These are phyloP conservation scores for Pedinophyceae sp. DNA, from an alignment of 139 green algal species.

Conservation along the genomic window DNA sequence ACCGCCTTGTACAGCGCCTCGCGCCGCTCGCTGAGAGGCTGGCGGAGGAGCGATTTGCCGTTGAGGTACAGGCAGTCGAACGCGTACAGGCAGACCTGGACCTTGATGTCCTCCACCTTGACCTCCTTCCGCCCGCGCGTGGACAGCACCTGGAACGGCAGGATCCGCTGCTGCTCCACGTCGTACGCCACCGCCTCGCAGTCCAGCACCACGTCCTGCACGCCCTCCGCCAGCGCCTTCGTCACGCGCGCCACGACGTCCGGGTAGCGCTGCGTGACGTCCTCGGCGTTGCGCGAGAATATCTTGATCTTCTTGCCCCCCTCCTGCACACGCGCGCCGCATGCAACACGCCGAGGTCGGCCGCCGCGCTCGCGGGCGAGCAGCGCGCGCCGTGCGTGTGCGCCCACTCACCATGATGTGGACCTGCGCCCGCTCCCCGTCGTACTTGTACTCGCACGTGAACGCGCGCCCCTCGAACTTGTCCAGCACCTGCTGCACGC, in stretches of 20 bases:
- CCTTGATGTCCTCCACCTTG: slow-evolving; percentile 71
- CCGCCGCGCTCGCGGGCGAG: not conserved
- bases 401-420: too few relatives aligned
- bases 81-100: slow-evolving; percentile 69
- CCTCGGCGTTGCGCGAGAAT: slow-evolving; percentile 70
- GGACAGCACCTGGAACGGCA: slow-evolving; percentile 85
- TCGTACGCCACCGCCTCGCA: slow-evolving; percentile 84
- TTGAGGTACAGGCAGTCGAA: slow-evolving; percentile 98
- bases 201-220: slow-evolving; percentile 72
- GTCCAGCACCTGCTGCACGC: slow-evolving; percentile 75
- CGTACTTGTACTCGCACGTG: slow-evolving; percentile 98
- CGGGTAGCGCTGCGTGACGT: slow-evolving; percentile 86
- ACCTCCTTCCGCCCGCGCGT: slow-evolving; percentile 83
- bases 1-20: slow-evolving; percentile 53
- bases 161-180: slow-evolving; percentile 48
- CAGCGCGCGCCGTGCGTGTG: too few relatives aligned
- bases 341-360: slow-evolving; percentile 25
- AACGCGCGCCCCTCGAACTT: slow-evolving; percentile 76
- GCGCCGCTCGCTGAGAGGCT: slow-evolving; percentile 52
- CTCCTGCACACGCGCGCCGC: slow-evolving; percentile 37
- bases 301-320: slow-evolving; percentile 23
- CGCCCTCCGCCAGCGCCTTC: slow-evolving; percentile 25
- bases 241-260: slow-evolving; percentile 60
- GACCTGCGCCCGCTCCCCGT: slow-evolving; percentile 83
- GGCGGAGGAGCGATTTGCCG: slow-evolving; percentile 55